A percentile compares a stretch with the other conserved stretches of the same genome.
These are phyloP conservation scores for Leccinum subrobustum DNA, from an alignment of 1,284 basidiomycete species.

Conservation along the genomic window DNA sequence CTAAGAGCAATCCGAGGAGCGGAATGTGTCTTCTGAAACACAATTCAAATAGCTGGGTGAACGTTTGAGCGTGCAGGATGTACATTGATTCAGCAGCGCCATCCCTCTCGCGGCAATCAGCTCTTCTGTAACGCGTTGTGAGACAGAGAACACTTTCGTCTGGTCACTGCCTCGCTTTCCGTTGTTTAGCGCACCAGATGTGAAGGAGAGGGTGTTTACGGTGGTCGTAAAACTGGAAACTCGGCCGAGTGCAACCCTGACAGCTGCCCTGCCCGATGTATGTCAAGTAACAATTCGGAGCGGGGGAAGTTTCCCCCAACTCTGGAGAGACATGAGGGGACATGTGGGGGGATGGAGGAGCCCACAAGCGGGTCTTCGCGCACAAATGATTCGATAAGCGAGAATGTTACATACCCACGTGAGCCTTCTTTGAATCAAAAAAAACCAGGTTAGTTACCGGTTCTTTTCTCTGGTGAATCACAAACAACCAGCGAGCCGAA, in stretches of 20 bases:
- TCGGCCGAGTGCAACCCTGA: background rate
- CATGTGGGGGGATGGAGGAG: background rate
- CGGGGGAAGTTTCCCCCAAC: background rate
- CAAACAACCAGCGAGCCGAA: background rate
- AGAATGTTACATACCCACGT: conserved; percentile 2
- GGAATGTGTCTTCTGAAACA: conserved; percentile 18
- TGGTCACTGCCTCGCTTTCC: background rate
- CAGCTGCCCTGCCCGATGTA: background rate
- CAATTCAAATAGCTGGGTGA: background rate
- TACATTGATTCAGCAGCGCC: background rate
- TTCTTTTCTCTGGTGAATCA: background rate
- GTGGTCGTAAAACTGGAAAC: background rate
- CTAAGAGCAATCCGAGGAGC: conserved; percentile 2
- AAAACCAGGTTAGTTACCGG: background rate
- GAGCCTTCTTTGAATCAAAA: background rate
- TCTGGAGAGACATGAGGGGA: background rate
- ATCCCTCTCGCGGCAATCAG: background rate
- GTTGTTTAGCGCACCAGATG: background rate
- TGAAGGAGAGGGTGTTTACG: background rate
- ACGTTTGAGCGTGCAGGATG: background rate
- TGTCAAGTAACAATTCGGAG: background rate
- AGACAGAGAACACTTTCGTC: conserved; percentile 8
- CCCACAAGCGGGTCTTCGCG: background rate
- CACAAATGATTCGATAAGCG: background rate
- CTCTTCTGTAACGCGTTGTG: background rate